Base-by-base conservation (phyloP, 441 rosid genomes). In the Arabidopsis hybrid region DNA sequence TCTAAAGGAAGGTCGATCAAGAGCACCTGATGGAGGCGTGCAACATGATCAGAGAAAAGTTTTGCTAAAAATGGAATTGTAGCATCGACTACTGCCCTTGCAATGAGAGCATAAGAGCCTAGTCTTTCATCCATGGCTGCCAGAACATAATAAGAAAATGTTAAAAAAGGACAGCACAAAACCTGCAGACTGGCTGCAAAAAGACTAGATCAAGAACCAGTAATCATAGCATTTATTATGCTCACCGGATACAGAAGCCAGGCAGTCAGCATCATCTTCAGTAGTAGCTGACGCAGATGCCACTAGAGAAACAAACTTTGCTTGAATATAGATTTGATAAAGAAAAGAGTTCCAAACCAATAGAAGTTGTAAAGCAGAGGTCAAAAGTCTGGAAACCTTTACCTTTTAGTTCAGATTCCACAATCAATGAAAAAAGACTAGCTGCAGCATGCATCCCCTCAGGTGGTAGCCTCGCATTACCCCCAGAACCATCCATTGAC, bases 51-150 rank as follows among this genome's bases (percentile, higher is more conserved):
- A 16, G 93, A 71, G 78, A 93, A 90, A 49, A 80, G 75, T 71
- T 89, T 80, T 47, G 89, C 81, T 50, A 95, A 90, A 62, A 90
- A 85, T 58, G 96, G 98, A 81, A 92, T 79, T 70, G 99, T 86
- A 66, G 83, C 80, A 84, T 89, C 97, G 69, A 86, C 81, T 70
- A 97, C 86, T 56, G 91, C 96, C 88, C 99, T 89, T 51, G 92
- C 99, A 78, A 95, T 89, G 81, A 95, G 96, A 51, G 98, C 98
- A 88, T 95, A 95, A 52, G 98, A 92, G 73, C 86, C 87, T 80
- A 95, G 84, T 73, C 99, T 88, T 81, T 93, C 99, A 73, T 95
- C 95, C 99, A 95, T 95, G 49, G 93, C 99, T 95, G 91, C 77
- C 82, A 80, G 65, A 49, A 79, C 34, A 55, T 51, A 26, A 59